These are phyloP conservation scores for Cornus controversa DNA, from an alignment of 148 eudicot genomes.

Conservation along the genomic window DNA sequence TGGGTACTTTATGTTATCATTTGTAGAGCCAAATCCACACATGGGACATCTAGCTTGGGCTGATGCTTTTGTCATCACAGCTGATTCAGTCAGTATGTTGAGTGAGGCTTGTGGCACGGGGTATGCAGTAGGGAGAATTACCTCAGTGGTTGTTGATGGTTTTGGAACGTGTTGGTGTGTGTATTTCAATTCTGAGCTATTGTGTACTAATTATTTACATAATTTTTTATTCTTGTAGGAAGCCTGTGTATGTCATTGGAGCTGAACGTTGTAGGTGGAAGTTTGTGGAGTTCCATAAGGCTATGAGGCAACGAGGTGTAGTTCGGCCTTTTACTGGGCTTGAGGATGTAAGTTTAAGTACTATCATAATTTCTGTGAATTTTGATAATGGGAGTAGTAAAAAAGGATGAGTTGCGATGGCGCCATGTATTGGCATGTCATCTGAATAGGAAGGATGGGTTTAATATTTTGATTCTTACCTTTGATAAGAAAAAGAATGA, in stretches of 20 bases:
- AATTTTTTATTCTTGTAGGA: conserved; percentile 44
- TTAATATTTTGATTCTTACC: no score
- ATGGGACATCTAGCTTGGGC: conserved; percentile 99
- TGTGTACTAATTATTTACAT: neutral
- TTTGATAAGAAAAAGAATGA: no score
- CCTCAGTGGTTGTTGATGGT: neutral
- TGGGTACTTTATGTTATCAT: conserved; percentile 12
- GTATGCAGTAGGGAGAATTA: conserved; percentile 44
- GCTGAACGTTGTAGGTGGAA: conserved; percentile 95
- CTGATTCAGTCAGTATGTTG: conserved; percentile 97
- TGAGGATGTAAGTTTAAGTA: conserved; percentile 80
- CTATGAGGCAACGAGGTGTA: conserved; percentile 74
- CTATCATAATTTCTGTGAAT: neutral
- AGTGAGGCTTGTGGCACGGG: conserved; percentile 99
- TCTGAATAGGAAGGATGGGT: neutral
- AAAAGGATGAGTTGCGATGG: no score
- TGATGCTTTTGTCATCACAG: conserved; percentile 86
- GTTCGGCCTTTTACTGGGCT: conserved; percentile 91
- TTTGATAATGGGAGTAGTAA: neutral
- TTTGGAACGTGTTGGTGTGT: neutral
- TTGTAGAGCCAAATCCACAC: conserved; percentile 90
- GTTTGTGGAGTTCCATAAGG: conserved; percentile 76
- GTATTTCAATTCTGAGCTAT: neutral
- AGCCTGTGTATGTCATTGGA: conserved; percentile 95
- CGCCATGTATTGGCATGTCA: no score